A percentile compares a stretch with the other conserved stretches of the same genome.
Evolutionary conservation across 1,139 yeast genomes (phyloP).

Genomic region (Geotrichum cucujoidarum): DNA sequence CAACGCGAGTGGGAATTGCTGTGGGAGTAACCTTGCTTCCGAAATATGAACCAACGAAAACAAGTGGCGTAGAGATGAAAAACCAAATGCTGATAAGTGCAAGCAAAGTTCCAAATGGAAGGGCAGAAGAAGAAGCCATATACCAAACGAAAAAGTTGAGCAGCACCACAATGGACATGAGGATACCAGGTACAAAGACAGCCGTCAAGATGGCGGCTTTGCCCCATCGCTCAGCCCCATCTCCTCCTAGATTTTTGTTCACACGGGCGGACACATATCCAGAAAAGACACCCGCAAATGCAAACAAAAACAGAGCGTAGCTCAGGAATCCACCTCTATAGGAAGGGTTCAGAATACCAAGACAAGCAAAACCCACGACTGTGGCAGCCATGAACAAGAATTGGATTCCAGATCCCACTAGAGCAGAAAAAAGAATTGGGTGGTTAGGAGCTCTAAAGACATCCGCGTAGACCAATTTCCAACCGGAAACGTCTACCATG

Average conservation of each 20-base stretch:
- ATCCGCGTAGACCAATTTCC: constrained; percentile 54
- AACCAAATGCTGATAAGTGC: constrained; percentile 54
- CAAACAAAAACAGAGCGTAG: constrained; percentile 55
- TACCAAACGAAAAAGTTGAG: constrained; percentile 73
- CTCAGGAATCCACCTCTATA: constrained; percentile 64
- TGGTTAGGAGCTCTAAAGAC: constrained; percentile 51
- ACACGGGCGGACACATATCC: constrained; percentile 66
- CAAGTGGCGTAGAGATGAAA: constrained; percentile 66
- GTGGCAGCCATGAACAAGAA: constrained; percentile 59
- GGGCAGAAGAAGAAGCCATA: constrained; percentile 66
- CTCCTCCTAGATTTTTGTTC: constrained; percentile 47
- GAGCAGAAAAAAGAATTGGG: constrained; percentile 47
- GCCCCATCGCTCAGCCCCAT: constrained; percentile 38
- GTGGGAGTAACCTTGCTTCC: constrained; percentile 45
- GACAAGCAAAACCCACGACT: constrained; percentile 53
- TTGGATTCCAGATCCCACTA: constrained; percentile 74
- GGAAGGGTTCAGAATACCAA: constrained; percentile 53
- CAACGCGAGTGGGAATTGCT: constrained; percentile 32
- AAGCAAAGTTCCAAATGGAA: constrained; percentile 72
- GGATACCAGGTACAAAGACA: constrained; percentile 50
- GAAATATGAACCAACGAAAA: constrained; percentile 61
- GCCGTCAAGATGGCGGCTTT: constrained; percentile 31
- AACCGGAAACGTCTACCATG: constrained; percentile 39
- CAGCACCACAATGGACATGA: constrained; percentile 49
- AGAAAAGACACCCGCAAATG: constrained; percentile 66